These are phyloP conservation scores for Cymbopogon citratus DNA, from an alignment of 176 grass and related monocot species.

Conservation along the genomic window DNA sequence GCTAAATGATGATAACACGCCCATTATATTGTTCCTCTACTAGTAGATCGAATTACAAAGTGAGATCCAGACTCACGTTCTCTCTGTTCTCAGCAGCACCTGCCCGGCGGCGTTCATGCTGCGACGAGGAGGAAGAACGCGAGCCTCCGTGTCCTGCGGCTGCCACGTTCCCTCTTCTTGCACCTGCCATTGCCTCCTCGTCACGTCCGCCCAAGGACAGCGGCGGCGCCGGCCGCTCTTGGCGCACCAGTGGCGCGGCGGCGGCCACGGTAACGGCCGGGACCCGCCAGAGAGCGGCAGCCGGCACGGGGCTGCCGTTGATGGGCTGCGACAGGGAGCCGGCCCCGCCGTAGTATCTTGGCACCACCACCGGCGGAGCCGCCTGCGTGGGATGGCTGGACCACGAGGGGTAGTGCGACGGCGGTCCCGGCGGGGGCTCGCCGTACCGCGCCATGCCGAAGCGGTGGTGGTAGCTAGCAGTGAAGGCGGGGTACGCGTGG, in stretches of 20 bases:
- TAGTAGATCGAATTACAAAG: conserved; percentile 60
- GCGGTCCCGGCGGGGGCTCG: conserved; percentile 18
- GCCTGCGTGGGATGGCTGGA: conserved; percentile 7
- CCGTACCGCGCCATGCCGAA: conserved; percentile 44
- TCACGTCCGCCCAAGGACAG: conserved; percentile 25
- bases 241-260: conserved; percentile 4
- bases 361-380: background rate
- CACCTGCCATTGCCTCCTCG: conserved; percentile 33
- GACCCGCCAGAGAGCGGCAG: conserved; percentile 43
- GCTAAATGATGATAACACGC: conserved; percentile 10
- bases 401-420: conserved; percentile 76
- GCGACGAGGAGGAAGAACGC: conserved; percentile 37
- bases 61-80: conserved; percentile 87
- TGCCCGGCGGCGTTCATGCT: conserved; percentile 37
- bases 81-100: conserved; percentile 38
- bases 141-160: background rate
- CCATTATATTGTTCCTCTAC: background rate
- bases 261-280: conserved; percentile 20
- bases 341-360: conserved; percentile 43
- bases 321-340: conserved; percentile 61
- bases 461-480: conserved; percentile 35
- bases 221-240: conserved; percentile 28
- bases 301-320: conserved; percentile 55
- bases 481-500: conserved; percentile 54
- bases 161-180: too few relatives aligned